Base-by-base conservation (phyloP, 176 grass and related monocot species). In the Guadua angustifolia region DNA sequence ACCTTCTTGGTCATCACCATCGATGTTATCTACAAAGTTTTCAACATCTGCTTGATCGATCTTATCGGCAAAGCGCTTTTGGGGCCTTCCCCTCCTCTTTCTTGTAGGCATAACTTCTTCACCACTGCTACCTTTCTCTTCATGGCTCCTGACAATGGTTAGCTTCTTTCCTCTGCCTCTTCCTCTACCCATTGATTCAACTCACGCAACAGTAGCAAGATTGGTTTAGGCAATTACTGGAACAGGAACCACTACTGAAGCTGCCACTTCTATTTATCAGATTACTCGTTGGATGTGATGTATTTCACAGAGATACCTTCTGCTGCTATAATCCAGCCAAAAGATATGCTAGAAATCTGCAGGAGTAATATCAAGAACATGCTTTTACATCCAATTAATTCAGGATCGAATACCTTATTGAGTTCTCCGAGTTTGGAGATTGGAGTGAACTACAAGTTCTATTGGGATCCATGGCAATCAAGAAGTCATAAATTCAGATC, bases 81-180 rank as follows among this genome's bases (percentile, higher is more conserved):
- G 93, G 56, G 93, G 90, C 66, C 90, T 95, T 66, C 93, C 93
- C 66, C 92, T 94, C 82, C 88, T 92, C 88, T 86, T 92, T 69
- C 82, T 90, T 49, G 68, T 79, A 38, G 93, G 90, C 50, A 90
- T 49, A 1, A 82, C 83, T 68, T 92, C 92, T 84, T 95, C 93
- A 32, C 75, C 88, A n/a, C 86, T 74, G 80, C 88, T 90, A 7
- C 83, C 90, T 79, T 82, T 82, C 58, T 95, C 93, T 55, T 92
- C 93, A 88, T 90, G 88, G 76, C 78, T 90, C 57, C 85, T 90
- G n/a, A 67, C 70, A 6, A 61, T 67, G 52, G 83, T 71, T 39
- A 78, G 40, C 77, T 90, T 90, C 88, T 77, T 92, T 61, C 90
- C 90, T 73, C 91, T 95, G 39, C 61, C 93, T 86, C 88, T 90